phyloP scores from a whole-genome alignment of 2,329 filamentous ascomycete genomes.

The Monosporascus sp. region DNA sequence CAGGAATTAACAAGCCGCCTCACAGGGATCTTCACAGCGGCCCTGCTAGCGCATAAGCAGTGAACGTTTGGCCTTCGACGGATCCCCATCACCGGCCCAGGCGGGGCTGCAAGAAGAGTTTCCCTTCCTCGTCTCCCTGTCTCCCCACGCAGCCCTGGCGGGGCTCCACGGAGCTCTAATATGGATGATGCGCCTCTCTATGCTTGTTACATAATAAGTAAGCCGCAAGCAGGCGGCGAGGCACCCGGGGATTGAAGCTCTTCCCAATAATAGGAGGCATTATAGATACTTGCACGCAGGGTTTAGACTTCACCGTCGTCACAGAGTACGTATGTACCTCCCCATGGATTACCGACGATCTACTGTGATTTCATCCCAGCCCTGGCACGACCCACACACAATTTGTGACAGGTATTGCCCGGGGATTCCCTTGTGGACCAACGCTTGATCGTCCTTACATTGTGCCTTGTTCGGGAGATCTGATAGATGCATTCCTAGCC shows the following conservation, averaged over 20 bases:
- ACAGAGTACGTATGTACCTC: conserved; percentile 16
- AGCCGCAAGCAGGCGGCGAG: background rate
- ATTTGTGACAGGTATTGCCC: conserved; percentile 51
- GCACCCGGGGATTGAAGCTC: conserved; percentile 26
- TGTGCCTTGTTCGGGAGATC: conserved; percentile 42
- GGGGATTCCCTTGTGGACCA: conserved; percentile 46
- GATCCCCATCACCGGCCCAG: background rate
- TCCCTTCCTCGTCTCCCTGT: background rate
- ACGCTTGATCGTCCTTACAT: conserved; percentile 46
- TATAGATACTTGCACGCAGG: conserved; percentile 30
- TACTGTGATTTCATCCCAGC: conserved; percentile 36
- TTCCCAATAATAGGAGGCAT: conserved; percentile 35
- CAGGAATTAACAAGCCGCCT: background rate
- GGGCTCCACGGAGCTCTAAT: background rate
- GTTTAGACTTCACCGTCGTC: background rate
- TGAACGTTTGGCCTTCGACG: background rate
- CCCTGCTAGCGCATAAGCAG: background rate
- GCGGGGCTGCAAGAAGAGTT: background rate
- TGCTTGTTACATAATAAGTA: conserved; percentile 18
- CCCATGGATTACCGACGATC: conserved; percentile 29
- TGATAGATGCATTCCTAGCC: conserved; percentile 40
- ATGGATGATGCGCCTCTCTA: background rate
- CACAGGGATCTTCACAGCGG: background rate
- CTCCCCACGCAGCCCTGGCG: background rate
- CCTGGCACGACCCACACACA: conserved; percentile 46